A percentile compares a stretch with the other conserved stretches of the same genome.
Evolutionary conservation across 2,329 filamentous ascomycete genomes (phyloP).

Genomic region (Pseudopyricularia javanii): DNA sequence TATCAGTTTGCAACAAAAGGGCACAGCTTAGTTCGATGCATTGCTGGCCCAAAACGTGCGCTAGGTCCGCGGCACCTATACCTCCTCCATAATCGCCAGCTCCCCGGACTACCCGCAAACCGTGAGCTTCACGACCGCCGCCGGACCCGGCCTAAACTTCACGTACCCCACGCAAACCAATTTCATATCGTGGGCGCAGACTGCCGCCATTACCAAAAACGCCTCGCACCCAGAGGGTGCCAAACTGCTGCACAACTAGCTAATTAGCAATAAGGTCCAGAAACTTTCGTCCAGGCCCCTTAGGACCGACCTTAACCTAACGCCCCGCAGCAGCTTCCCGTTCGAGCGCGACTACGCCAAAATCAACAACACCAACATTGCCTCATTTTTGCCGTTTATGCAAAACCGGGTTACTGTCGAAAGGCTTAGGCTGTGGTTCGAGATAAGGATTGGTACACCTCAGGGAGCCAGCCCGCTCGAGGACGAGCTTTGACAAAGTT

Average conservation of each 20-base stretch:
- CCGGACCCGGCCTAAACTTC: constrained; percentile 10
- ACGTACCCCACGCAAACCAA: constrained; percentile 21
- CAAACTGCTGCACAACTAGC: constrained; percentile 34
- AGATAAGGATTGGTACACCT: constrained; percentile 26
- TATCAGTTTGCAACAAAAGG: constrained; percentile 25
- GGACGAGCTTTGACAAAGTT: constrained; percentile 3
- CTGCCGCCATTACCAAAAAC: constrained; percentile 31
- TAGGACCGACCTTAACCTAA: constrained; percentile 22
- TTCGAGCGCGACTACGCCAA: too few relatives aligned
- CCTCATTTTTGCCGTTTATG: constrained; percentile 27
- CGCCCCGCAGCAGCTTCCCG: too few relatives aligned
- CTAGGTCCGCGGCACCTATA: constrained; percentile 39
- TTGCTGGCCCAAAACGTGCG: constrained; percentile 33
- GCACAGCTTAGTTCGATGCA: constrained; percentile 31
- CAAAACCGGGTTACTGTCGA: constrained; percentile 25
- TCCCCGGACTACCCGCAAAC: constrained; percentile 13
- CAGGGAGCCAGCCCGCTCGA: constrained; percentile 25
- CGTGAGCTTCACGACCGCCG: constrained; percentile 19
- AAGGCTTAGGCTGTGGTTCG: constrained; percentile 26
- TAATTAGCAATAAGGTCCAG: constrained; percentile 30
- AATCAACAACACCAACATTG: constrained; percentile 20
- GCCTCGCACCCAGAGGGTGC: constrained; percentile 36
- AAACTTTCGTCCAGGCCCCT: constrained; percentile 21
- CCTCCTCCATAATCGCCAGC: constrained; percentile 22
- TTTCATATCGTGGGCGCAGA: constrained; percentile 36